Evolutionary conservation across 495 filamentous ascomycete genomes (phyloP), one percentile per base, ranked within the genome.

Genomic region (Neurospora terricola): DNA sequence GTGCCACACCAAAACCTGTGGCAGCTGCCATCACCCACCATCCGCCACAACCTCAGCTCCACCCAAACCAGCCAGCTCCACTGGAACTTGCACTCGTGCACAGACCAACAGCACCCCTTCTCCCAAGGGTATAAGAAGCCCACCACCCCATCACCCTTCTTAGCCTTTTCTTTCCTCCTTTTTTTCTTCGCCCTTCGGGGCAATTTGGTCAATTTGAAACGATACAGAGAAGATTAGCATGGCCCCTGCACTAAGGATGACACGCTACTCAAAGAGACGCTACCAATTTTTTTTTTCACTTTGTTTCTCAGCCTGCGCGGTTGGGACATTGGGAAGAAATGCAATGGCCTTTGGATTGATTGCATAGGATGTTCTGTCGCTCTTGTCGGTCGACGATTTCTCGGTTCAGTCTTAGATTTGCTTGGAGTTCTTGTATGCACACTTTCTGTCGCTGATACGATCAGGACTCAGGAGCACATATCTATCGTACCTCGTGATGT

Each of bases 221-320:
- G 77, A 78, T 79, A 82, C 80, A 93, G 90, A 94, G 91, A 94
- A 94, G 91, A 94, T 94, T 97, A 97, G 94, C 94, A 97, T 97
- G 93, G 94, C 94, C 94, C 94, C 94, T 98, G 94, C 94, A 97
- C 94, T 96, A 97, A 97, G 94, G 94, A 97, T 96, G 94, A 97
- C 93, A 97, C 93, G 93, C 93, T 94, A 92, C 94, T 93, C 92
- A 94, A 94, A 94, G 93, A 94, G 92, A 93, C 91, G 91, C 91
- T 93, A 91, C 87, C 88, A 85, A 91, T 90, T 91, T 91, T 90
- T 90, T 21, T 91, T 91, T 91, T 89, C 81, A 21, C 77, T 83
- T 79, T 85, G 76, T 0, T 30, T 75, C 78, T 37, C 16, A 69
- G 78, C 72, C 70, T 69, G 27, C 0, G 48, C 3, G 40, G 78